Evolutionary conservation across 2,329 filamentous ascomycete species (phyloP), one percentile per base, ranked within the genome.

Genomic region (Monilinia fructicola): DNA sequence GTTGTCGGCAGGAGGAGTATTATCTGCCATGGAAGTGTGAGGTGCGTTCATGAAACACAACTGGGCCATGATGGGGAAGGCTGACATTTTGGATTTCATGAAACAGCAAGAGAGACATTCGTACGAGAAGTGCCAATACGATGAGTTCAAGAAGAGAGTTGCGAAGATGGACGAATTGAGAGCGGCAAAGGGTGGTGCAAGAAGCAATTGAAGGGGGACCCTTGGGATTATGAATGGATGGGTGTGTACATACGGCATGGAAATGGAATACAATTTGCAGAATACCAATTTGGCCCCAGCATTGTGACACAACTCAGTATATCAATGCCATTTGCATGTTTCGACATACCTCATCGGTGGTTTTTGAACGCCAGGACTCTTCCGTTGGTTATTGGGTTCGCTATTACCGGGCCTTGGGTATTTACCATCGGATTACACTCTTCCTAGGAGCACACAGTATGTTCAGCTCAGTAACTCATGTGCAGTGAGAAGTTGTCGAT

Each of bases 71-170:
- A 18, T 38, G 28, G 31, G 58, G 52, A 53, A 55, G 54, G 69
- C 70, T 73, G 63, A 73, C 56, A 35, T 21, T 56, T 46, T 54
- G 56, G n/a, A 60, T 60, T 59, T 9, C 1, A 18, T 50, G 21
- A 60, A 50, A 60, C n/a, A 98, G 95, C 88, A 93, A 79, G 95
- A 99, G 84, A 86, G 95, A 83, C 95, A 99, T 82, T 90, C 89
- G 77, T 99, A 99, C 84, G 95, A 99, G 79, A 98, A 98, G 80
- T 99, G 95, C 87, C 95, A 99, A 78, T 99, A 99, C 81, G 91
- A 91, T 71, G 95, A 98, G 79, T 99, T 99, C 85, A 97, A 97
- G 88, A 92, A 94, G 85, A 89, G 95, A 67, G 95, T 99, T 71
- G 92, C 90, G 77, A 98, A 97, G 88, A 99, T 99, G 95, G 88